Evolutionary conservation across 2,329 filamentous ascomycete species (phyloP), one percentile per base, ranked within the genome.

Genomic region (Plectosphaerella plurivora): DNA sequence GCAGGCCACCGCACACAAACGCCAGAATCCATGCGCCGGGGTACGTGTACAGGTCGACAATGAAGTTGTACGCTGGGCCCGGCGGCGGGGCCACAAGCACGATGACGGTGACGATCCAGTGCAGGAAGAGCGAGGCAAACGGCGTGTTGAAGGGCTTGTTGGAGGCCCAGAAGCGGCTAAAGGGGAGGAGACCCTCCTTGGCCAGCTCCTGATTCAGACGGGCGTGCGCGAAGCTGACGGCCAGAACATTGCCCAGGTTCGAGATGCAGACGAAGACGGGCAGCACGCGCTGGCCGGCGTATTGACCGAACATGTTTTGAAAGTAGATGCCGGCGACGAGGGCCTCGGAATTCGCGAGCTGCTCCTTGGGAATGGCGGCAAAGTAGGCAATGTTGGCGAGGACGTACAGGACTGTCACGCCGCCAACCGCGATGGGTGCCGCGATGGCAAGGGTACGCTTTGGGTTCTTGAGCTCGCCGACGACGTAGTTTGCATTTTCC

Each of bases 61-160:
- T 77, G 60, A 89, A 89, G 66, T 84, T 86, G 65, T 88, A 88
- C 0, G 85, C 84, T 15, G 84, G 78, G 0, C 85, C 86, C 0
- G 84, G 79, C 0, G 86, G 86, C 1, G 85, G 85, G 0, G 83
- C 85, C 4, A 88, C 65, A 33, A 89, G 76, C 12, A 88, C 76
- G 45, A 89, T 76, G 53, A 86, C 73, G 0, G 83, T 86, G 3
- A 87, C 75, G 15, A 85, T 61, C 78, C 82, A 88, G 64, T 88
- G 85, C 18, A 88, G 73, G 58, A 88, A 81, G 9, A 84, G 68
- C 65, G 77, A 69, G 7, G 82, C 72, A n/a, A 81, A 76, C 0
- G 86, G 86, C 0, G 86, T 78, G 52, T 84, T 82, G 55, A 84
- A 86, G 0, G 86, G 87, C 66, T 78, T 81, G 61, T 84, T 86